Percentiles rank a stretch among this genome's conserved stretches.
These are phyloP conservation scores for Apostasia shenzhenica DNA, from an alignment of 106 monocot genomes.

Conservation along the genomic window DNA sequence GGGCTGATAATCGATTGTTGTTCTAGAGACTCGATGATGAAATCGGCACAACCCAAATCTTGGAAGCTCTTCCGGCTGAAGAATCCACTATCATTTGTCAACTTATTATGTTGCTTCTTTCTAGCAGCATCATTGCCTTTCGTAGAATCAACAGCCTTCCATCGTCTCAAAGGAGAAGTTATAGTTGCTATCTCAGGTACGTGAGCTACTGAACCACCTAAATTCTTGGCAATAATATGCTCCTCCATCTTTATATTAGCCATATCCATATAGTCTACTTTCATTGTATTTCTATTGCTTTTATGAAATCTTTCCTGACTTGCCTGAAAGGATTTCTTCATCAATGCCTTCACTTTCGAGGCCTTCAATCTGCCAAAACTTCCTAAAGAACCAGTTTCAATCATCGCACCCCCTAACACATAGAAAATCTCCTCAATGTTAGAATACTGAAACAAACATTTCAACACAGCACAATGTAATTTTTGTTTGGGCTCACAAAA, in stretches of 20 bases:
- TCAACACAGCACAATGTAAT: background rate
- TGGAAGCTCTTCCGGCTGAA: slow-evolving; percentile 75
- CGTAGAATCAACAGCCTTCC: slow-evolving; percentile 19
- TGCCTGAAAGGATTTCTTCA: slow-evolving; percentile 17
- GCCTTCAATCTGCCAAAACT: slow-evolving; percentile 63
- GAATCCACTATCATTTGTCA: slow-evolving; percentile 36
- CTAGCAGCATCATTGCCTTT: background rate
- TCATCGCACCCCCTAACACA: slow-evolving; percentile 11
- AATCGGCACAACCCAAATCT: slow-evolving; percentile 66
- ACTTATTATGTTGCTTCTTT: slow-evolving; percentile 14
- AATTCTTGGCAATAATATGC: slow-evolving; percentile 5
- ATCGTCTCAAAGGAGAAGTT: slow-evolving; percentile 23
- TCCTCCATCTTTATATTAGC: background rate
- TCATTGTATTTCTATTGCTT: too few relatives aligned
- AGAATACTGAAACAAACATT: background rate
- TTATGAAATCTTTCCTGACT: background rate
- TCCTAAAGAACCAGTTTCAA: slow-evolving; percentile 6
- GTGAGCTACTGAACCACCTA: background rate
- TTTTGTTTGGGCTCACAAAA: background rate
- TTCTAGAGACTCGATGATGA: slow-evolving; percentile 49
- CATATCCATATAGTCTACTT: background rate
- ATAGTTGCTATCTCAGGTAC: background rate
- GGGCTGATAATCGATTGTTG: slow-evolving; percentile 48
- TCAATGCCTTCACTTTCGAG: slow-evolving; percentile 35
- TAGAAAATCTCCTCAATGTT: slow-evolving; percentile 12